phyloP scores from a whole-genome alignment of 2,329 filamentous ascomycete genomes.

The Coniochaeta sp. region DNA sequence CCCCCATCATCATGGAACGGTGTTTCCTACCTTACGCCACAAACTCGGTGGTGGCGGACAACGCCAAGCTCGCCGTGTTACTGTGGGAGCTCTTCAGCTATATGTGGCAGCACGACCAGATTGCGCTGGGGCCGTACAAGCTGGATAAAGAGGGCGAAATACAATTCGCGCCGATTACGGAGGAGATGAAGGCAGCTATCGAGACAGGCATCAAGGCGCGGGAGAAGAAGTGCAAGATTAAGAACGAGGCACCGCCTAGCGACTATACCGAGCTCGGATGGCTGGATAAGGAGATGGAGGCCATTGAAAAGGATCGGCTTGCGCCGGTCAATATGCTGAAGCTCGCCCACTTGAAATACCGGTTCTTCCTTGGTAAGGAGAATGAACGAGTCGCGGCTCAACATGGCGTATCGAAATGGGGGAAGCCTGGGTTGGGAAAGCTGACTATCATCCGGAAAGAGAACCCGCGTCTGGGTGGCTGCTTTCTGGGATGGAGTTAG shows the following conservation, averaged over 20 bases:
- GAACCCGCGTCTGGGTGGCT: too few species aligned
- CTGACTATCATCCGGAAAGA: too few species aligned
- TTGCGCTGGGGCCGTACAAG: slow-evolving; percentile 27
- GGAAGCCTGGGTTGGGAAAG: too few species aligned
- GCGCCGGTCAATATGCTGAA: neutral
- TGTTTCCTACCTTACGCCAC: slow-evolving; percentile 63
- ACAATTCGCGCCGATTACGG: too few species aligned
- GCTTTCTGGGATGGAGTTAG: too few species aligned
- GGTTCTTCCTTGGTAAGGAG: neutral
- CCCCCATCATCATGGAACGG: slow-evolving; percentile 37
- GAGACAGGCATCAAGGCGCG: slow-evolving; percentile 42
- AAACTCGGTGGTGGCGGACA: slow-evolving; percentile 55
- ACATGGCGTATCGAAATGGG: too few species aligned
- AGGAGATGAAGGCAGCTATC: slow-evolving; percentile 30
- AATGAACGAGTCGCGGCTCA: too few species aligned
- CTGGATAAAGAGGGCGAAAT: too few species aligned
- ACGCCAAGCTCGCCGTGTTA: slow-evolving; percentile 64
- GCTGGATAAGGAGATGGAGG: neutral
- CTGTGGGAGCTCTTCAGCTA: slow-evolving; percentile 59
- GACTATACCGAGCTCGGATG: slow-evolving; percentile 8
- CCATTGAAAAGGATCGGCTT: neutral
- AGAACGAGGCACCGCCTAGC: slow-evolving; percentile 17
- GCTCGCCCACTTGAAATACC: neutral
- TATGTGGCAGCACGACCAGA: slow-evolving; percentile 27
- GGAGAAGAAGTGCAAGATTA: slow-evolving; percentile 36